phyloP scores from a whole-genome alignment of 805 yeast genomes.

The Saccharomyces paradoxus region DNA sequence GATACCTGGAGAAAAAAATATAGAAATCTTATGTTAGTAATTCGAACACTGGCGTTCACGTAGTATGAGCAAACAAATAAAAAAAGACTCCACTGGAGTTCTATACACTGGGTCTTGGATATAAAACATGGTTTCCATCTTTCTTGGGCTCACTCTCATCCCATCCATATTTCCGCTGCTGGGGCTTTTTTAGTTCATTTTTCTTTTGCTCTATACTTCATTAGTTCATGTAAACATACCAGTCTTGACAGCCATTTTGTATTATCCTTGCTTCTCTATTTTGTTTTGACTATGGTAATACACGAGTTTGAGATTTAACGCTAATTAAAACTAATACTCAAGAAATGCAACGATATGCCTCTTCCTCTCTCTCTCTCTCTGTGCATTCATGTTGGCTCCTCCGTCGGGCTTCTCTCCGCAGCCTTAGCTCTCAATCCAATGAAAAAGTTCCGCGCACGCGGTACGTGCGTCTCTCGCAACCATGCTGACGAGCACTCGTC shows the following conservation, averaged over 20 bases:
- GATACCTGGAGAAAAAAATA: constrained; percentile 44
- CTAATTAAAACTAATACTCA: neutral
- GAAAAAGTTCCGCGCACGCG: neutral
- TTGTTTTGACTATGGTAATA: neutral
- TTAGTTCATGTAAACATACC: constrained; percentile 34
- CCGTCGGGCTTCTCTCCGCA: neutral
- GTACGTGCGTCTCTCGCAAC: neutral
- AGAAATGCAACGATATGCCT: neutral
- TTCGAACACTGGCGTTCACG: neutral
- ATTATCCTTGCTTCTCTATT: neutral
- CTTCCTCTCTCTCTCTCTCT: neutral
- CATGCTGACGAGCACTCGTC: neutral
- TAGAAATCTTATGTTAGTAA: constrained; percentile 28
- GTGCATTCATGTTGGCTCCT: neutral
- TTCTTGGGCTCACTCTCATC: neutral
- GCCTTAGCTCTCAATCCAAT: neutral
- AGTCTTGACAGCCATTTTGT: constrained; percentile 42
- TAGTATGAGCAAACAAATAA: neutral
- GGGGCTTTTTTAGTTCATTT: neutral
- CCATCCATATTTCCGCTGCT: neutral
- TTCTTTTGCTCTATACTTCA: neutral
- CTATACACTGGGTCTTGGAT: neutral
- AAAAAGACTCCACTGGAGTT: neutral
- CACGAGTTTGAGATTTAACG: neutral
- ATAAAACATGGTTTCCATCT: neutral